phyloP scores from a whole-genome alignment of 192 early-diverging fungal genomes.

The Cetraspora pellucida region DNA sequence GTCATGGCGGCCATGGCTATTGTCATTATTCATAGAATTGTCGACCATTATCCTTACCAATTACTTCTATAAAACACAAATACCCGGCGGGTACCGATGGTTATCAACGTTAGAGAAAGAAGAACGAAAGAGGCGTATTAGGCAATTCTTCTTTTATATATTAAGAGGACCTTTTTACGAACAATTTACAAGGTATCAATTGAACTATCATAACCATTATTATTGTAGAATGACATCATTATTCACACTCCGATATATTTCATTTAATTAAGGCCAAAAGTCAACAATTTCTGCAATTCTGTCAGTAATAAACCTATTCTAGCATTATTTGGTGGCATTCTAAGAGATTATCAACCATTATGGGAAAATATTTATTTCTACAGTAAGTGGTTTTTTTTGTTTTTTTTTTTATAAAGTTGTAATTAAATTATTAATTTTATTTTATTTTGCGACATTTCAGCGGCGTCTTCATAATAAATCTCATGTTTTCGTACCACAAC shows the following conservation, averaged over 20 bases:
- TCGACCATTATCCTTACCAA: constrained; percentile 51
- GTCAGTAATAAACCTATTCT: constrained; percentile 76
- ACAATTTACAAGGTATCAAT: constrained; percentile 69
- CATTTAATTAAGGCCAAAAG: constrained; percentile 48
- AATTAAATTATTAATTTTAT: background rate
- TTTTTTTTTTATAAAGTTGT: background rate
- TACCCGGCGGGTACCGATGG: constrained; percentile 28
- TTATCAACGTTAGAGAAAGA: constrained; percentile 70
- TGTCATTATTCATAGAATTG: constrained; percentile 79
- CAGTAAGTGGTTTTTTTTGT: constrained; percentile 43
- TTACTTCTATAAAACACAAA: constrained; percentile 33
- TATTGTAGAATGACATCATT: background rate
- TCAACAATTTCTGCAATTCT: constrained; percentile 66
- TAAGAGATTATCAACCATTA: constrained; percentile 86
- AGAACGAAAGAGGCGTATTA: constrained; percentile 73
- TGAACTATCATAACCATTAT: constrained; percentile 7
- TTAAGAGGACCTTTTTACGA: constrained; percentile 86
- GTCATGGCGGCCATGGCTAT: constrained; percentile 83
- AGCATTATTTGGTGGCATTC: constrained; percentile 73
- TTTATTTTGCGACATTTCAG: background rate
- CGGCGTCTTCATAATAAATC: background rate
- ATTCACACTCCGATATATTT: constrained; percentile 9
- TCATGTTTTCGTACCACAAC: too few species aligned
- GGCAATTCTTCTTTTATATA: constrained; percentile 79
- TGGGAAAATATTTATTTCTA: constrained; percentile 93